Evolutionary conservation across 2,329 filamentous ascomycete species (phyloP).

Genomic region (Alternaria infectoria): DNA sequence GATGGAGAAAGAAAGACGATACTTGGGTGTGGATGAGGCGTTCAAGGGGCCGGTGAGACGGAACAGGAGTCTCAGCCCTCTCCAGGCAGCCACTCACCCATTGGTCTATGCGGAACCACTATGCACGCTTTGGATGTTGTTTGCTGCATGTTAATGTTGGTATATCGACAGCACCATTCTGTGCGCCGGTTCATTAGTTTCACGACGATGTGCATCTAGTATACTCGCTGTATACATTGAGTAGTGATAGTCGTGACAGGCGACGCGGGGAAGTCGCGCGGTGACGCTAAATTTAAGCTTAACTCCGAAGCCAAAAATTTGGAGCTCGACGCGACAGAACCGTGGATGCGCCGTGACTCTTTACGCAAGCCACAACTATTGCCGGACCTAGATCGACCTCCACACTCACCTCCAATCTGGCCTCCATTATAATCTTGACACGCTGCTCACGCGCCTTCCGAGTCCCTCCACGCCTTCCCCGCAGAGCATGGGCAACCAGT

Average conservation of each 20-base stretch:
- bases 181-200: background rate
- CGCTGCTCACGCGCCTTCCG: slow-evolving; percentile 31
- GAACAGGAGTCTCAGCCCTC: slow-evolving; percentile 25
- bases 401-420: slow-evolving; percentile 24
- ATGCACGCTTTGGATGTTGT: background rate
- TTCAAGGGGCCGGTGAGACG: slow-evolving; percentile 28
- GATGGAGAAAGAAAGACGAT: slow-evolving; percentile 3
- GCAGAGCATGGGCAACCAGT: slow-evolving; percentile 35
- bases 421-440: slow-evolving; percentile 12
- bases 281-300: slow-evolving; percentile 43
- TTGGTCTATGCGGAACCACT: slow-evolving; percentile 11
- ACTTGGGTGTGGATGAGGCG: slow-evolving; percentile 12
- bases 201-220: background rate
- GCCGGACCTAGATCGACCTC: background rate
- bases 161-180: background rate
- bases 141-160: background rate
- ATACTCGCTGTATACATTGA: background rate
- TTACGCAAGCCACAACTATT: background rate
- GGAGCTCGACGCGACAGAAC: slow-evolving; percentile 23
- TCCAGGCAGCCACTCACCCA: slow-evolving; percentile 33
- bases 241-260: background rate
- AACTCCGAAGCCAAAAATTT: slow-evolving; percentile 33
- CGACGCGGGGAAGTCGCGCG: slow-evolving; percentile 12
- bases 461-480: slow-evolving; percentile 15
- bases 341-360: background rate